A percentile compares a stretch with the other conserved stretches of the same genome.
These are phyloP conservation scores for Hagleromyces aurorensis DNA, from an alignment of 805 yeast genomes.

Conservation along the genomic window DNA sequence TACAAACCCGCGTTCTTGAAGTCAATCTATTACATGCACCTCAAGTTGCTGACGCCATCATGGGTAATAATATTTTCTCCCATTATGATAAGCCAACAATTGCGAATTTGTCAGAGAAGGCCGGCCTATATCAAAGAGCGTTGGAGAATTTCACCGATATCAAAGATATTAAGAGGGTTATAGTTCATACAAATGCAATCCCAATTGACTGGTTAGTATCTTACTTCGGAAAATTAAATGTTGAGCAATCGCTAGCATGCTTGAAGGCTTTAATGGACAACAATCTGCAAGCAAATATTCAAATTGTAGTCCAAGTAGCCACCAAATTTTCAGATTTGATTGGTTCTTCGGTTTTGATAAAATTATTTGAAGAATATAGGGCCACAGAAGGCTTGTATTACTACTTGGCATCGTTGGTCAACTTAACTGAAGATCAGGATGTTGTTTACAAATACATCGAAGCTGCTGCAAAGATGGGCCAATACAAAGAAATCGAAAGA, in stretches of 20 bases:
- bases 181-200: constrained; percentile 75
- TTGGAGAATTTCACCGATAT: constrained; percentile 92
- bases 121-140: constrained; percentile 94
- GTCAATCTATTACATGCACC: constrained; percentile 93
- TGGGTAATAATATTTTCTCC: constrained; percentile 91
- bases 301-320: constrained; percentile 91
- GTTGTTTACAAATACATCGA: constrained; percentile 95
- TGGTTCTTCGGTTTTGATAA: constrained; percentile 78
- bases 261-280: constrained; percentile 76
- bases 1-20: constrained; percentile 91
- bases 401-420: constrained; percentile 87
- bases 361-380: constrained; percentile 87
- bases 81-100: constrained; percentile 92
- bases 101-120: constrained; percentile 88
- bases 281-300: constrained; percentile 80
- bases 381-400: constrained; percentile 91
- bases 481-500: constrained; percentile 90
- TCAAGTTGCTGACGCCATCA: constrained; percentile 97
- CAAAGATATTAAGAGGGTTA: constrained; percentile 90
- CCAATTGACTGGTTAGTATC: constrained; percentile 91
- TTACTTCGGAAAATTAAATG: constrained; percentile 88
- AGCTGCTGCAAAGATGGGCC: constrained; percentile 85
- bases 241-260: constrained; percentile 85
- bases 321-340: constrained; percentile 91
- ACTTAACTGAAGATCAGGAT: constrained; percentile 86